Evolutionary conservation across 177 flowering plant genomes (phyloP), one percentile per base, ranked within the genome.

Genomic region (Vitis hybrid): DNA sequence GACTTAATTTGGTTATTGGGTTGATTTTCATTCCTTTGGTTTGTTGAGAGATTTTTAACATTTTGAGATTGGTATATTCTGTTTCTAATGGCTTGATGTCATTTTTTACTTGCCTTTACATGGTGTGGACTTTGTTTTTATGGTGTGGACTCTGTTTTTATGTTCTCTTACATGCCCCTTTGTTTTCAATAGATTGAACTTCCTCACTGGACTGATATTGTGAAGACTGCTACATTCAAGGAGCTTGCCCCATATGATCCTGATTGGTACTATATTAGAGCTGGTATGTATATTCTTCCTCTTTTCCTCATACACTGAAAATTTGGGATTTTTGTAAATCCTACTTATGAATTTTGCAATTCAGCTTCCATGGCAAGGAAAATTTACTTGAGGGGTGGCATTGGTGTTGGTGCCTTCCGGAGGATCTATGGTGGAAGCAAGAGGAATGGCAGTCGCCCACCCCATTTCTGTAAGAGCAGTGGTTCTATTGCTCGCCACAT

Each of bases 241-340:
- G 97, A 91, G 70, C 92, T 89, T 69, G 89, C 97, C 51, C 97
- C 94, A 1, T 86, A 91, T 80, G 98, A 90, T 51, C 85, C 92
- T 2, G 94, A 93, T 75, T 93, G 98, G 97, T 89, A 91, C 72
- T 93, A 77, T 49, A 71, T 91, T 55, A 82, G 93, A 66, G 93
- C 97, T 61, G 93, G 95, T 89, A 67, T 51, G 80, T 34, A 1
- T 1, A 14, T 60, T 65, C 8, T 1, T 39, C 45, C 8, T 51
- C n/a, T 15, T 49, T 61, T 32, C 13, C n/a, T 12, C 2, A 12
- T 39, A 19, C 57, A 54, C 11, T 0, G 8, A 39, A 39, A 5
- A 5, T 5, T 39, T 39, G 45, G 8, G 45, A 39, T 39, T 39
- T 39, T 39, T 39, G 45, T 39, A 39, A 5, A 5, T 39, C 45